These are phyloP conservation scores for Huntiella bhutanensis DNA, from an alignment of 2,329 filamentous ascomycete species.

Conservation along the genomic window DNA sequence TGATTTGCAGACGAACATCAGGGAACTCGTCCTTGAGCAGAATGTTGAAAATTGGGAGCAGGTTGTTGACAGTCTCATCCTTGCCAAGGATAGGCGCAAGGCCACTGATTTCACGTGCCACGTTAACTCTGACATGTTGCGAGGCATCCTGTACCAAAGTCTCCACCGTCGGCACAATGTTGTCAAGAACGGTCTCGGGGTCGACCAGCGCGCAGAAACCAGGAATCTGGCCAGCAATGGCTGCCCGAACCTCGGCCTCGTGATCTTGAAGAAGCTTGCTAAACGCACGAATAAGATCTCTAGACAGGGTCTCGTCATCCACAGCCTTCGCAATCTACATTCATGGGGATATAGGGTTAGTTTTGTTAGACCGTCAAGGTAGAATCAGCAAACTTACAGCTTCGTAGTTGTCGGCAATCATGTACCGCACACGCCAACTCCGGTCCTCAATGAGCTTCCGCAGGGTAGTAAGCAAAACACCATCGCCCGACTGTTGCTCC, in stretches of 20 bases:
- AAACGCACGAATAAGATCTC: constrained; percentile 89
- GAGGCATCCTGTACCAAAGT: constrained; percentile 90
- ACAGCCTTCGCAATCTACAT: constrained; percentile 87
- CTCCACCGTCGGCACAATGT: constrained; percentile 92
- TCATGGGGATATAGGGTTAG: background rate
- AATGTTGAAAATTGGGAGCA: constrained; percentile 95
- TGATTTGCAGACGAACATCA: constrained; percentile 94
- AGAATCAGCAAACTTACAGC: constrained; percentile 41
- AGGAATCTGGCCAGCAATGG: constrained; percentile 92
- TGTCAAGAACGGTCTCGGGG: constrained; percentile 69
- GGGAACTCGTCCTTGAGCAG: constrained; percentile 99
- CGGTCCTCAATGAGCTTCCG: constrained; percentile 95
- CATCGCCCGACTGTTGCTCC: constrained; percentile 92
- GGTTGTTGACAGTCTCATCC: constrained; percentile 63
- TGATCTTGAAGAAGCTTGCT: constrained; percentile 96
- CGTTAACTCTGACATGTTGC: constrained; percentile 86
- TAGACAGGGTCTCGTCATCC: constrained; percentile 83
- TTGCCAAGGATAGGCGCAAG: constrained; percentile 93
- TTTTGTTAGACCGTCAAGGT: background rate
- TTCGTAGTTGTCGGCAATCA: constrained; percentile 97
- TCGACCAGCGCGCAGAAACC: constrained; percentile 89
- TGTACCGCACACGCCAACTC: constrained; percentile 97
- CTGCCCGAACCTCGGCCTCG: constrained; percentile 91
- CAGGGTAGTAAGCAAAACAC: constrained; percentile 74
- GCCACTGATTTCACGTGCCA: constrained; percentile 92